phyloP scores from a whole-genome alignment of 768 basidiomycete species.

The Cyclocybe aegerita region DNA sequence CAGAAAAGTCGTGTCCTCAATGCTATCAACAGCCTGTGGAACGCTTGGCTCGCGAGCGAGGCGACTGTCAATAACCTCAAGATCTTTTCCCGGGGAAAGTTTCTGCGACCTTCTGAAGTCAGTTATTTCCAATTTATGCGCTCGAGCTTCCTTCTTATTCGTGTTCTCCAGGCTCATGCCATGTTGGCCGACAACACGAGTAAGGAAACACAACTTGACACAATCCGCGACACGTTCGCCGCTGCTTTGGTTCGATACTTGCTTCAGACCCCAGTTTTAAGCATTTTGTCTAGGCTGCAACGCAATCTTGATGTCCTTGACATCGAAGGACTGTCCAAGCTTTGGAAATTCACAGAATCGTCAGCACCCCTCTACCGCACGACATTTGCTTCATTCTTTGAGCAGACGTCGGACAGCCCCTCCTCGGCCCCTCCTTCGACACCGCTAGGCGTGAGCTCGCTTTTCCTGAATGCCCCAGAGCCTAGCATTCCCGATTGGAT shows the following conservation, averaged over 20 bases:
- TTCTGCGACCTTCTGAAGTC: conserved; percentile 59
- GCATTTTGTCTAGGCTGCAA: conserved; percentile 60
- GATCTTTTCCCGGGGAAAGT: conserved; percentile 69
- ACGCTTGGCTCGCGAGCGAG: conserved; percentile 63
- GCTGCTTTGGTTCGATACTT: conserved; percentile 48
- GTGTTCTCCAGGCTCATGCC: conserved; percentile 19
- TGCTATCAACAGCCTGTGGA: conserved; percentile 73
- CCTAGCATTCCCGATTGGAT: conserved; percentile 67
- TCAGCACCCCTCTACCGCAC: conserved; percentile 22
- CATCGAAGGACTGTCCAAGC: conserved; percentile 71
- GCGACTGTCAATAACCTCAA: conserved; percentile 81
- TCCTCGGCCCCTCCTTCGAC: conserved; percentile 18
- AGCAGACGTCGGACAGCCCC: conserved; percentile 8
- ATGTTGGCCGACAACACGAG: conserved; percentile 24
- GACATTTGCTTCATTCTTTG: conserved; percentile 19
- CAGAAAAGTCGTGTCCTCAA: conserved; percentile 56
- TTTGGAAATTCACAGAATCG: conserved; percentile 36
- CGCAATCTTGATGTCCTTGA: conserved; percentile 78
- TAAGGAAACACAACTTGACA: conserved; percentile 13
- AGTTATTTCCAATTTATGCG: background rate
- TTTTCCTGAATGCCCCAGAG: conserved; percentile 35
- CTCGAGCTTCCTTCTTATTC: background rate
- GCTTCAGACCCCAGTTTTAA: conserved; percentile 50
- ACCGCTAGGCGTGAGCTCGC: conserved; percentile 31
- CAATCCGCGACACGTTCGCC: conserved; percentile 52